A percentile compares a stretch with the other conserved stretches of the same genome.
These are phyloP conservation scores for Candolleomyces eurysporus DNA, from an alignment of 768 basidiomycete species.

Conservation along the genomic window DNA sequence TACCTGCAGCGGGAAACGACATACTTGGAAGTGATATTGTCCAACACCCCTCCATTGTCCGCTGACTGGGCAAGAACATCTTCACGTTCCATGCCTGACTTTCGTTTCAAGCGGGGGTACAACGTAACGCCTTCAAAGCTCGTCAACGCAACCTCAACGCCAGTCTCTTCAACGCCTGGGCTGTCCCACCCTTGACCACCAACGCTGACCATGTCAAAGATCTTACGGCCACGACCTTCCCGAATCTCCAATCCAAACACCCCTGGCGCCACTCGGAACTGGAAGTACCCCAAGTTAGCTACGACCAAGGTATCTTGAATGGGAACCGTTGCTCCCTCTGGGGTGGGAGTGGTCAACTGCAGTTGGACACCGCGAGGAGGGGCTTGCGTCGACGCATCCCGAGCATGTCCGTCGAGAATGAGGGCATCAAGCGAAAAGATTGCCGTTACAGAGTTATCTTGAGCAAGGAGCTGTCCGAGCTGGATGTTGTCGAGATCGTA, in stretches of 20 bases:
- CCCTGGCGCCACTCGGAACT: constrained; percentile 92
- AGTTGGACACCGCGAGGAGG: constrained; percentile 92
- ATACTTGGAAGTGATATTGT: constrained; percentile 51
- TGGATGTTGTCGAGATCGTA: constrained; percentile 98
- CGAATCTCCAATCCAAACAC: constrained; percentile 82
- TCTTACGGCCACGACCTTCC: constrained; percentile 73
- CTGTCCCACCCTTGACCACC: constrained; percentile 92
- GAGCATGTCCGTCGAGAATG: constrained; percentile 92
- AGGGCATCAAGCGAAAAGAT: constrained; percentile 88
- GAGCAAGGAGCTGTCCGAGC: constrained; percentile 58
- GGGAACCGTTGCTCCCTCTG: constrained; percentile 16
- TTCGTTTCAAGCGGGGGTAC: constrained; percentile 73
- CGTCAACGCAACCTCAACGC: constrained; percentile 75
- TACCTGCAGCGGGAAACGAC: constrained; percentile 18
- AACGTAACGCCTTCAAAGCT: constrained; percentile 90
- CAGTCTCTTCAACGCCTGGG: constrained; percentile 60
- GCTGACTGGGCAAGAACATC: constrained; percentile 69
- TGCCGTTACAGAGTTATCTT: constrained; percentile 68
- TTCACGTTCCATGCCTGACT: constrained; percentile 72
- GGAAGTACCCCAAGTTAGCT: constrained; percentile 93
- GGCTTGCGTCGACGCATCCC: constrained; percentile 59
- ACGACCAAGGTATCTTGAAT: constrained; percentile 91
- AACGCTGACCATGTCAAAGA: constrained; percentile 81
- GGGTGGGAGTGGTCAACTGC: constrained; percentile 54
- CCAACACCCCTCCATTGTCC: constrained; percentile 41